Base-by-base conservation (phyloP, 257 asterid genomes). In the Fraxinus quadrangulata region DNA sequence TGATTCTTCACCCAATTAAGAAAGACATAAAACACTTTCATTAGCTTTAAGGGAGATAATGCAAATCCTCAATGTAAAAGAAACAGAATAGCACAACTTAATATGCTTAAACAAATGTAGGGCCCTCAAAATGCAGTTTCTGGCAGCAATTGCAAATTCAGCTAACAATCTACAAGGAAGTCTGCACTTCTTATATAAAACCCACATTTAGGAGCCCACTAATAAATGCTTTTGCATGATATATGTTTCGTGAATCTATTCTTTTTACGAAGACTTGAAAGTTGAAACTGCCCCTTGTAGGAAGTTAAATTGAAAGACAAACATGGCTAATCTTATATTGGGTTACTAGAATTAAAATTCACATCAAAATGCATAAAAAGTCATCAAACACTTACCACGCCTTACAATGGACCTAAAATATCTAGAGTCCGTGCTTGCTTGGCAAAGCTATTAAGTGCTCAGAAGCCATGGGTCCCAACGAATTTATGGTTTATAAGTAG, bases 1-100 rank as follows among this genome's bases (percentile, higher is more conserved):
- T 83, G 83, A 76, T 69, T 59, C 88, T 88, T 78, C 87, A 84
- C 72, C 70, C 70, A 68, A 83, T 66, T 19, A 31, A 30, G 37
- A 71, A 72, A 65, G 28, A 24, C 33, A 54, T 71, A 56, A 77
- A 65, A 42, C 26, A n/a, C 12, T 56, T 56, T 56, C 66, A 56
- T 56, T 26, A 56, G 66, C 66, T 56, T 56, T n/a, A 56, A 56
- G 66, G 66, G 26, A 23, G 24, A n/a, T 8, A 56, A 56, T 56
- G 10, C 26, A 56, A 54, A 54, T 54, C 23, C 26, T 54, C 26
- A n/a, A 54, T 6, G 65, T 54, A n/a, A 6, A 54, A 56, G 59
- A 47, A 47, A 47, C 59, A 47, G 59, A 16, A 47, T 14, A 47
- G 59, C 28, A 56, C 63, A 56, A 56, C 66, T 47, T 47, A 47